Percentiles rank a stretch among this genome's conserved stretches.
Evolutionary conservation across 2,329 filamentous ascomycete species (phyloP).

Genomic region (Keithomyces neogunnii): DNA sequence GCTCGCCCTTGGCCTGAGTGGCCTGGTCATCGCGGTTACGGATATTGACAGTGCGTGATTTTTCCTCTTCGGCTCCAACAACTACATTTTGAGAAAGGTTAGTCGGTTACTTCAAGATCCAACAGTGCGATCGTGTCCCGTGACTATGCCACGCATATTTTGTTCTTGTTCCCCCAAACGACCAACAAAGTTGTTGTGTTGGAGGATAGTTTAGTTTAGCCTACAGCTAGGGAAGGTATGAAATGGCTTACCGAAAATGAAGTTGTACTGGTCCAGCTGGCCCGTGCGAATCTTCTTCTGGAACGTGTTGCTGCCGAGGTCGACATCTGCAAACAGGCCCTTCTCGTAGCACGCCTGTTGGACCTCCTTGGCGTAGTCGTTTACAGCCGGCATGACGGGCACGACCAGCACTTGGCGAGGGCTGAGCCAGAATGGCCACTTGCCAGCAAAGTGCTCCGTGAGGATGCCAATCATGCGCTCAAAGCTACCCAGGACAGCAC

Average conservation of each 20-base stretch:
- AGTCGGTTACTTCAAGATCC: too few relatives aligned
- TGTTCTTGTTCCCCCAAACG: background rate
- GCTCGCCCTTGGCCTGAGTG: conserved; percentile 52
- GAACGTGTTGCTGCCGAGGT: conserved; percentile 62
- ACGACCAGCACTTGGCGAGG: conserved; percentile 63
- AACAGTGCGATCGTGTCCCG: too few relatives aligned
- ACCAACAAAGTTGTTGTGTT: too few relatives aligned
- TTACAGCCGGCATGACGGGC: conserved; percentile 66
- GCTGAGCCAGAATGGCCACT: conserved; percentile 85
- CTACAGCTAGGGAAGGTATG: background rate
- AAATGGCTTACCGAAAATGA: conserved; percentile 56
- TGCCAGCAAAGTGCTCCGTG: conserved; percentile 76
- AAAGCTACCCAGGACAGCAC: conserved; percentile 68
- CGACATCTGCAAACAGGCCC: conserved; percentile 57
- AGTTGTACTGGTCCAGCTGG: conserved; percentile 76
- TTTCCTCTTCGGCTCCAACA: conserved; percentile 53
- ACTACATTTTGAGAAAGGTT: conserved; percentile 26
- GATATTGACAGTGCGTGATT: conserved; percentile 52
- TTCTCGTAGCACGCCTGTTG: conserved; percentile 58
- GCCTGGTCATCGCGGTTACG: conserved; percentile 55
- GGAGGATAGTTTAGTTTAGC: too few relatives aligned
- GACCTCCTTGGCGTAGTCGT: conserved; percentile 70
- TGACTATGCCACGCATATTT: too few relatives aligned
- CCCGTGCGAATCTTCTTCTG: conserved; percentile 84
- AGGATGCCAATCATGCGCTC: conserved; percentile 63